Evolutionary conservation across 768 basidiomycete species (phyloP), one percentile per base, ranked within the genome.

Genomic region (Chalciporus sphaerocephalus): DNA sequence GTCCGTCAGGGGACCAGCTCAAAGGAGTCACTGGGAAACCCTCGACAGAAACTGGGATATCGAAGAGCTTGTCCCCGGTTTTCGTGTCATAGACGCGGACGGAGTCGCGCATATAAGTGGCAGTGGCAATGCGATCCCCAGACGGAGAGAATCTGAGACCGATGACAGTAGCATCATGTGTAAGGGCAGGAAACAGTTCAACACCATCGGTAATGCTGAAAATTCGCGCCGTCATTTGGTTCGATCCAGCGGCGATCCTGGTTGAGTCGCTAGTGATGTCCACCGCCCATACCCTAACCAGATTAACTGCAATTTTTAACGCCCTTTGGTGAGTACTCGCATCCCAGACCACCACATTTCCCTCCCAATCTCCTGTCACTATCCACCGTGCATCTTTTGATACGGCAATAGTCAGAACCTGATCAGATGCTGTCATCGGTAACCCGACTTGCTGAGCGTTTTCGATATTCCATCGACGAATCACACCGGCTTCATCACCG

Each of bases 301-400:
- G 23, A 42, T 4, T 12, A 1, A 11, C 27, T 12, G 15, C 52
- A 38, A 18, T 43, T 39, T 10, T 11, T 24, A 6, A 45, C 13
- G 27, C 11, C 5, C 22, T 39, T 13, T 52, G 40, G n/a, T 51
- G 22, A 6, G 43, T 44, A 3, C 30, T 35, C 17, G 30, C 42
- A 28, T 47, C 38, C 37, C 16, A 40, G n/a, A 51, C 43, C 23
- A 37, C 16, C 24, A 44, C 48, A 10, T 21, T 33, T 5, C 28
- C 37, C 5, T 32, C 38, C 13, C 16, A 17, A 21, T 51, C 30
- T 10, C 25, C 24, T 5, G 24, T 35, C 13, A 52, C 36, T 16
- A 50, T 35, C 51, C 48, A 51, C 30, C 17, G 40, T 6, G 42
- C 51, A 33, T 52, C 51, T 12, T 51, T 52, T 3, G 51, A 52